These are phyloP conservation scores for Fraxinus velutina DNA, from an alignment of 305 asterid genomes.

Conservation along the genomic window DNA sequence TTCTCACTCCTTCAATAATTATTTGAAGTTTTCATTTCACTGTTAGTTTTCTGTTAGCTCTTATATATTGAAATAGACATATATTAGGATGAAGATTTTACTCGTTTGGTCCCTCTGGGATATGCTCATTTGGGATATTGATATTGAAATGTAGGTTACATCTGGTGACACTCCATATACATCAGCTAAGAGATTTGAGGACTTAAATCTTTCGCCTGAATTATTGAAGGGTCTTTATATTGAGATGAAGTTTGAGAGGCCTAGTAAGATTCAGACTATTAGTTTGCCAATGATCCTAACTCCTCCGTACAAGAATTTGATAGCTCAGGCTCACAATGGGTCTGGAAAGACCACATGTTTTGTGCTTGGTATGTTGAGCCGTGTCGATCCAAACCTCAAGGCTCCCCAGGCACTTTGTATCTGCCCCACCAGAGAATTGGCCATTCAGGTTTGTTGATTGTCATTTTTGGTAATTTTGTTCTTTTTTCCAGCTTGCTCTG, in stretches of 20 bases:
- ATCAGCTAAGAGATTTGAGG: slow-evolving; percentile 79
- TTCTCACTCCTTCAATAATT: background rate
- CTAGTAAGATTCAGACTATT: slow-evolving; percentile 74
- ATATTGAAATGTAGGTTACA: slow-evolving; percentile 43
- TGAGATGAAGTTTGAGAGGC: slow-evolving; percentile 77
- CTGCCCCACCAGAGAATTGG: slow-evolving; percentile 91
- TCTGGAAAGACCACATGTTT: slow-evolving; percentile 96
- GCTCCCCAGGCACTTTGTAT: slow-evolving; percentile 94
- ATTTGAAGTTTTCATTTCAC: background rate
- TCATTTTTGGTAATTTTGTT: slow-evolving; percentile 7
- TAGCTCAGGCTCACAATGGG: slow-evolving; percentile 96
- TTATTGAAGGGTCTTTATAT: slow-evolving; percentile 69
- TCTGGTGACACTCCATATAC: slow-evolving; percentile 66
- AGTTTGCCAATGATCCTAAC: slow-evolving; percentile 91
- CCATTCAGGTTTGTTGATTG: slow-evolving; percentile 62
- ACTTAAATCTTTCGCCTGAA: slow-evolving; percentile 64
- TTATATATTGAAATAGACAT: background rate
- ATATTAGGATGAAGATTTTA: background rate
- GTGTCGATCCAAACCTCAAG: slow-evolving; percentile 54
- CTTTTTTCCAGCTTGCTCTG: background rate
- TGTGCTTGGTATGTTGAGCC: slow-evolving; percentile 94
- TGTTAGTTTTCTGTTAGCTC: background rate
- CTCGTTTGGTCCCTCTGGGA: background rate
- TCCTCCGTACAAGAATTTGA: slow-evolving; percentile 73
- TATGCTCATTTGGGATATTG: slow-evolving; percentile 8